Base-by-base conservation (phyloP, 192 early-diverging fungal species). In the Backusella parvicylindrica region DNA sequence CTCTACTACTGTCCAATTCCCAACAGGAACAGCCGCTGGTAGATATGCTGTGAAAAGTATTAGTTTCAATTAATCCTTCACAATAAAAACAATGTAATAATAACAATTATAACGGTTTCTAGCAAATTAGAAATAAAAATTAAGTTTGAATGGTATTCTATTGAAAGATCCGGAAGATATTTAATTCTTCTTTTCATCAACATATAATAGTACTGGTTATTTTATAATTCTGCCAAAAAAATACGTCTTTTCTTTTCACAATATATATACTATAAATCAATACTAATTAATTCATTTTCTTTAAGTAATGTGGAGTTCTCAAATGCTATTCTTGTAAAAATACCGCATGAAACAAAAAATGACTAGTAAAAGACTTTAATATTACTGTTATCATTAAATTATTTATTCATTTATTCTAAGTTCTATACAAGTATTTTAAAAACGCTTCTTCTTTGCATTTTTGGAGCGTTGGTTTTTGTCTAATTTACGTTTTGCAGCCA, bases 401-500 rank as follows among this genome's bases (percentile, higher is more conserved):
- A 28, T 60, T 60, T 12, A 60, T 60, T 60, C 28, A 28, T 60
- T 60, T 28, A 60, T 60, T 60, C 53, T 60, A 60, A 60, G 26
- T 66, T 66, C 30, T 66, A 66, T 66, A 66, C 33, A 66, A 18
- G 18, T 9, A 18, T 43, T 70, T 70, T 70, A 70, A 63, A 40
- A n/a, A 18, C 72, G 72, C 30, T 41, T 65, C 32, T 63, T 60
- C 40, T 73, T 73, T 23, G 33, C 26, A 13, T 64, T 30, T 35
- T 41, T 64, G 11, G 56, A 65, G n/a, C 60, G 35, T 26, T 64
- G 56, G 11, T 64, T 49, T 23, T 66, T 36, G 8, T 56, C 56
- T 11, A 77, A 41, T 26, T 77, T 77, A 28, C 76, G 76, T 2
- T 77, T 77, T 31, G 76, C 76, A 47, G 75, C 70, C 8, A 77